Conservation (phyloP, 768 basidiomycete genomes). For the Lentinula edodes region DNA sequence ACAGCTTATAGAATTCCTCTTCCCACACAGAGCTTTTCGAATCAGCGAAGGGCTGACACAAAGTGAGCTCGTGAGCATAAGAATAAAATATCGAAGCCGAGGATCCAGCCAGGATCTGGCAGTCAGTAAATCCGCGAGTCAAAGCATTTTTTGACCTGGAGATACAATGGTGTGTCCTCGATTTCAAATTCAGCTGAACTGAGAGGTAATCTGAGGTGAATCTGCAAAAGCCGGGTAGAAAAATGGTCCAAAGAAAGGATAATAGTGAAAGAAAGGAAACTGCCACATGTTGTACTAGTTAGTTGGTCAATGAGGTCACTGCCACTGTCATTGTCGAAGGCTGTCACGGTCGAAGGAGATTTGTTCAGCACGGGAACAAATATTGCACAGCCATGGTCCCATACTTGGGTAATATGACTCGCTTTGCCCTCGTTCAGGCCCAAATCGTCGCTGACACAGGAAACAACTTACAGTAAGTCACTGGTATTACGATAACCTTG, state of each 20-base stretch:
- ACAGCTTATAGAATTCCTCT: slow-evolving; percentile 53
- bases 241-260: background rate
- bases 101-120: slow-evolving; percentile 64
- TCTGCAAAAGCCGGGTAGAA: background rate
- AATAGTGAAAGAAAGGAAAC: background rate
- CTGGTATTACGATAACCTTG: too few relatives aligned
- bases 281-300: background rate
- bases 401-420: too few relatives aligned
- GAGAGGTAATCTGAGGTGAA: background rate
- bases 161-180: too few relatives aligned
- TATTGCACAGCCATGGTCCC: too few relatives aligned
- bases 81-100: slow-evolving; percentile 80
- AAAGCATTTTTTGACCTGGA: slow-evolving; percentile 30
- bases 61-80: slow-evolving; percentile 67
- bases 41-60: slow-evolving; percentile 48
- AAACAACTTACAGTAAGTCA: too few relatives aligned
- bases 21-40: slow-evolving; percentile 28
- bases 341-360: too few relatives aligned
- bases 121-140: slow-evolving; percentile 71
- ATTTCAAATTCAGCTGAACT: background rate
- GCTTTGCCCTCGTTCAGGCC: too few relatives aligned
- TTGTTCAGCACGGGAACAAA: too few relatives aligned
- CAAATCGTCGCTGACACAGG: too few relatives aligned
- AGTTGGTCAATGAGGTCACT: too few relatives aligned
- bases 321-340: too few relatives aligned